Evolutionary conservation across 176 grass and related monocot species (phyloP), one percentile per base, ranked within the genome.

Genomic region (Puccinellia tenuiflora): DNA sequence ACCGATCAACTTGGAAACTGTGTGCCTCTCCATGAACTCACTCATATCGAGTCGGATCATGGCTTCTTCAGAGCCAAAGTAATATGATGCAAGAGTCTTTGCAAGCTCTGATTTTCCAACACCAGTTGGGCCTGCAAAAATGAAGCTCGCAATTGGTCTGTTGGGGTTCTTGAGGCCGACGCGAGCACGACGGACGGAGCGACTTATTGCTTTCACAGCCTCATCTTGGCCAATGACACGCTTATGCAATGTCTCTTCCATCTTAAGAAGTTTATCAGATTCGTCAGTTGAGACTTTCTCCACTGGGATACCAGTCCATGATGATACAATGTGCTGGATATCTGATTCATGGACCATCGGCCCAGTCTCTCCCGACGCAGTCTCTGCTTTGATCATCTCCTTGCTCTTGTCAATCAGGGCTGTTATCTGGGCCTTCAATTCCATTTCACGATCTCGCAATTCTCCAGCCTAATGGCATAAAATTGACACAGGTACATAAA

Each of bases 21-120:
- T 94, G 68, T 97, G 92, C 34, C 94, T 80, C 78, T 97, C 94
- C 94, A 94, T 97, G 81, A 97, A 97, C 68, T 97, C 92, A 76
- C 92, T 97, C 94, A 97, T 97, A 83, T 97, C 94, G 51, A 97
- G 92, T n/a, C 91, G 85, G 86, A 92, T 91, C 94, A 97, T 97
- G 47, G 94, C 94, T 80, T 97, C 94, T 81, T 97, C 86, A 7
- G 92, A 97, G 10, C 92, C 92, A 63, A 92, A 94, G 86, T 97
- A 97, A 83, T 92, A 97, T 8, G 91, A 54, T 29, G 94, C 94
- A 62, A 97, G 81, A 12, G 90, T 69, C 46, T 97, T 97, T 46
- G 94, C 94, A 25, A 97, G 88, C 82, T 97, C 94, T n/a, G 94
- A 97, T 84, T 97, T 97, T 24, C 94, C 94, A 37, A 97, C 94